A percentile compares a stretch with the other conserved stretches of the same genome.
These are phyloP conservation scores for Talaromyces ruber DNA, from an alignment of 495 filamentous ascomycete genomes.

Conservation along the genomic window DNA sequence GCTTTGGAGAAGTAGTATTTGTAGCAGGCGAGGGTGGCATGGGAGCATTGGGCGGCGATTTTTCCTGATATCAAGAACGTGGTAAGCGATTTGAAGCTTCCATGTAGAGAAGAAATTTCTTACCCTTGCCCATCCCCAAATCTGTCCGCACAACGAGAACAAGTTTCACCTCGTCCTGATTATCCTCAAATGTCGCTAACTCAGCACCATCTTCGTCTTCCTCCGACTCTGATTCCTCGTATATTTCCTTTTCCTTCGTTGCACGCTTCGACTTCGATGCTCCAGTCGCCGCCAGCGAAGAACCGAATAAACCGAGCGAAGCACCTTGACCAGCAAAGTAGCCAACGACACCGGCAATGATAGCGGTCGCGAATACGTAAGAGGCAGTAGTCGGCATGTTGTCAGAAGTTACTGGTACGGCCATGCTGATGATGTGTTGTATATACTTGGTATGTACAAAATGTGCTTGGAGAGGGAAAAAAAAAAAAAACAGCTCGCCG, in stretches of 20 bases:
- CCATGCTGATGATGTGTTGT: slow-evolving; percentile 21
- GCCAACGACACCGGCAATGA: slow-evolving; percentile 56
- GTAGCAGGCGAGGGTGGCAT: slow-evolving; percentile 95
- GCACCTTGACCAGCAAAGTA: slow-evolving; percentile 53
- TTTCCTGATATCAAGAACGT: slow-evolving; percentile 54
- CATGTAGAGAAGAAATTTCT: neutral
- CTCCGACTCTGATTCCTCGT: slow-evolving; percentile 16
- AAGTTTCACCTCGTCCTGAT: slow-evolving; percentile 81
- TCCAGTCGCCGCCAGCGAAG: neutral
- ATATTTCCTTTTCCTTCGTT: slow-evolving; percentile 9
- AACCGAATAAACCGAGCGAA: slow-evolving; percentile 35
- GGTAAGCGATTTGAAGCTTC: neutral
- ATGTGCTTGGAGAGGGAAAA: slow-evolving; percentile 4
- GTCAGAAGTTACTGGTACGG: slow-evolving; percentile 26
- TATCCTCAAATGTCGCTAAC: slow-evolving; percentile 36
- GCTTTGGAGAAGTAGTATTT: slow-evolving; percentile 60
- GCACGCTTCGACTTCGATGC: slow-evolving; percentile 1
- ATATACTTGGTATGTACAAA: neutral
- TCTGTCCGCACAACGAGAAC: slow-evolving; percentile 89
- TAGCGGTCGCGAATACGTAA: slow-evolving; percentile 52
- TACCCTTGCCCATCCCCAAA: slow-evolving; percentile 94
- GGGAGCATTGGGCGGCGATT: slow-evolving; percentile 93
- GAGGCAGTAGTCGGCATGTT: slow-evolving; percentile 35
- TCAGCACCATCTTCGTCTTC: slow-evolving; percentile 30
- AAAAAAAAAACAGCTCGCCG: neutral